Evolutionary conservation across 305 asterid species (phyloP), one percentile per base, ranked within the genome.

Genomic region (Solanum hybrid): DNA sequence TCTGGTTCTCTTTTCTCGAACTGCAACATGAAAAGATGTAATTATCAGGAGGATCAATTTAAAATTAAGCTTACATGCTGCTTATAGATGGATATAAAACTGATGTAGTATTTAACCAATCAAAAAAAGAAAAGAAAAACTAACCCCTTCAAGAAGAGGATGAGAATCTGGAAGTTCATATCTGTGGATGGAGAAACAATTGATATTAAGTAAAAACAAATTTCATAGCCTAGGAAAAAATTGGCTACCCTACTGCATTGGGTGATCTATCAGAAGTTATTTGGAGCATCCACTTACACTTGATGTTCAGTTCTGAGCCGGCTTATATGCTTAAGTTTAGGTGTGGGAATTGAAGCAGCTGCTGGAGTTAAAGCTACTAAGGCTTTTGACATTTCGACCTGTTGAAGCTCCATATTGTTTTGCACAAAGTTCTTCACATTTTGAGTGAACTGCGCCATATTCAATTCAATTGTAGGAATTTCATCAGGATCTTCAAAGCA

Each of bases 241-340:
- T 84, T 87, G 57, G 88, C 91, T 80, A 36, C 20, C 57, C 38
- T 79, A 22, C 51, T 65, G 31, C 87, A 33, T 27, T 73, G 68
- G 76, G 36, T 1, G 89, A 82, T 73, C 79, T 26, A 29, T 22
- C n/a, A 75, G 81, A 76, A 26, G 80, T 36, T 73, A 88, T 32
- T 37, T 82, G 89, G 75, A 90, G 90, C 41, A 51, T 91, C 70
- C 87, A 95, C 99, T 96, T 95, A 98, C 99, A 98, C 99, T 86
- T 92, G 95, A 93, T 98, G 99, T 92, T 98, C 99, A 92, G 99
- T 98, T 94, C 99, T 95, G 92, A 98, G 98, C 68, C 96, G 95
- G 95, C 95, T 97, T 91, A 94, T 93, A 87, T 96, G 94, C 91
- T 98, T 98, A 76, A 98, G 99, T 94, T 95, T 98, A 85, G 99